Evolutionary conservation across 345 rosid species (phyloP), one percentile per base, ranked within the genome.

Genomic region (Adansonia digitata): DNA sequence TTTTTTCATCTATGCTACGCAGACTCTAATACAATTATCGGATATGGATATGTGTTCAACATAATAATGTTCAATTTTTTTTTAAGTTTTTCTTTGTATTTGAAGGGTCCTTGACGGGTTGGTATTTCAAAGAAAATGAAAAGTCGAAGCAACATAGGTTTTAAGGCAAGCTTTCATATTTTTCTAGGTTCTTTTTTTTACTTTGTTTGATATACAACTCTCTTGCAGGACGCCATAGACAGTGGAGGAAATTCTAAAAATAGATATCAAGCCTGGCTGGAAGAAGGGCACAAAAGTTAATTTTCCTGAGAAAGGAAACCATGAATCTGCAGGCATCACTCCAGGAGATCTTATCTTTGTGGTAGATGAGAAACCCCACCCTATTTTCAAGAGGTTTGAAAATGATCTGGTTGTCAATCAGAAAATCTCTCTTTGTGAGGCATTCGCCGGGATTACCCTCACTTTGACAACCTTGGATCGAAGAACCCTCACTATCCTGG

Each of bases 221-320:
- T 57, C 31, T 76, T 80, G 78, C 81, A 89, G 94, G 9, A 84
- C 79, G 79, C 85, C 85, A 55, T 85, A 80, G 57, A 84, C 87
- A 9, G 85, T 88, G 12, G 91, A 94, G 14, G 98, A 94, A 82
- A 83, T 82, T 42, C 62, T 91, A 68, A 91, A 86, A 81, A 88
- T 89, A 55, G 92, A 88, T 20, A 86, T 91, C 62, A 78, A 84
- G 69, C 94, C 93, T 14, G 96, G 97, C 26, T 92, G 97, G 97
- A 92, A 89, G 81, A 92, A 88, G 74, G 93, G 96, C 40, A 91
- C 97, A 1, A 89, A 91, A 81, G 87, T 92, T 76, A 89, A 91
- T n/a, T 89, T 92, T 69, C 92, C 89, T 0, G 97, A 83, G 85
- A 89, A 92, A 81, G 94, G 97, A 66, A 89, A 92, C 79, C 83